Conservation (phyloP, 345 rosid species). For the Acer saccharum region DNA sequence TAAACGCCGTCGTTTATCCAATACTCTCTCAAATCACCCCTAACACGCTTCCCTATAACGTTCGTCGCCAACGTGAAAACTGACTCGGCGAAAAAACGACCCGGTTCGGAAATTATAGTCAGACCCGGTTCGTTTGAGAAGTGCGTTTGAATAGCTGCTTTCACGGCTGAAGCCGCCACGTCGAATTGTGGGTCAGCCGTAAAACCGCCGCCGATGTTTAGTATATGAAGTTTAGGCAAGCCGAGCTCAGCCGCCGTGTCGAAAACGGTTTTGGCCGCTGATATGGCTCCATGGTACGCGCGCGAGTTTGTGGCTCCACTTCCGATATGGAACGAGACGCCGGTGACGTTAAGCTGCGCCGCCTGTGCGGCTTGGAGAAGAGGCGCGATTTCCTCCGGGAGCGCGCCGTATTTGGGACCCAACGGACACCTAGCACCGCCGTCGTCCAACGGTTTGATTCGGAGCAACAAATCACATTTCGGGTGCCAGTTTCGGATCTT, state of each 20-base stretch:
- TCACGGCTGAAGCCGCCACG: slow-evolving; percentile 25
- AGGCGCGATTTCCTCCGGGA: slow-evolving; percentile 20
- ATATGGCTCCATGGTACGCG: slow-evolving; percentile 29
- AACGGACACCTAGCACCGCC: slow-evolving; percentile 15
- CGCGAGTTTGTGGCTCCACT: slow-evolving; percentile 15
- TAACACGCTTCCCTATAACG: slow-evolving; percentile 37
- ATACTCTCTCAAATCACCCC: slow-evolving; percentile 32
- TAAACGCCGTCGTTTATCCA: slow-evolving; percentile 42
- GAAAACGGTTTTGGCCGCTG: slow-evolving; percentile 28
- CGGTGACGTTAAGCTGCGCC: slow-evolving; percentile 17
- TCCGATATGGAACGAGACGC: slow-evolving; percentile 39
- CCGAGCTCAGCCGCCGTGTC: slow-evolving; percentile 24
- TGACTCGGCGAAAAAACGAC: slow-evolving; percentile 32
- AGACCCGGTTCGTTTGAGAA: slow-evolving; percentile 19
- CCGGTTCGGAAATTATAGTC: slow-evolving; percentile 33
- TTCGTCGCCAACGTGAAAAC: slow-evolving; percentile 33
- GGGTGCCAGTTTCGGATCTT: slow-evolving; percentile 39
- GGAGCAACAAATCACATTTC: slow-evolving; percentile 25
- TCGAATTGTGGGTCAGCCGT: slow-evolving; percentile 24
- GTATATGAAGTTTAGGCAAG: slow-evolving; percentile 25
- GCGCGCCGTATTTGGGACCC: slow-evolving; percentile 32
- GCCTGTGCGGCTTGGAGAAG: slow-evolving; percentile 29
- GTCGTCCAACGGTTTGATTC: slow-evolving; percentile 26
- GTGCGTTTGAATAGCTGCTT: slow-evolving; percentile 20
- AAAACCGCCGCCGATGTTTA: slow-evolving; percentile 40